Base-by-base conservation (phyloP, 2,329 filamentous ascomycete species). In the Neoscytalidium dimidiatum region DNA sequence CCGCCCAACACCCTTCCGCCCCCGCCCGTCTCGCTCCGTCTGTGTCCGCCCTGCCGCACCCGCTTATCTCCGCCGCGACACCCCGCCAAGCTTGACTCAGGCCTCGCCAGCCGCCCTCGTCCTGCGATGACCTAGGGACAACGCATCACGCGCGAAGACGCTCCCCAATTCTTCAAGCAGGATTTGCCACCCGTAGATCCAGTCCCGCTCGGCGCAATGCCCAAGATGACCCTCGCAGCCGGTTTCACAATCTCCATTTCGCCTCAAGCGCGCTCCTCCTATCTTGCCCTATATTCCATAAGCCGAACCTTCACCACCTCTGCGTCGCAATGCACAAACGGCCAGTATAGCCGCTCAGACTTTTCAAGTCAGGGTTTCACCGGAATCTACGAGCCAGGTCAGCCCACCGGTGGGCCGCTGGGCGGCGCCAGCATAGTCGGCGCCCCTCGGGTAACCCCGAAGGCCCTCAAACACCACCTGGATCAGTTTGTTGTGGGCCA, bases 401-500 rank as follows among this genome's bases (percentile, higher is more conserved):
- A 83, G 60, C 86, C 86, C 3, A 90, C 87, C 17, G 79, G 82
- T 28, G 88, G 88, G 0, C 88, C 88, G n/a, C 76, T 91, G 64
- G 84, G 83, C 41, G 85, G 84, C 66, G 83, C 85, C 9, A 84
- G 84, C 66, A 81, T 82, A 35, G 84, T 86, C 67, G 86, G 86
- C 65, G 82, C 82, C 31, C 84, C 85, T 33, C 82, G 82, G 60
- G 81, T 89, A 62, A 90, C 87, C 9, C 88, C 88, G 7, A 85
- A 83, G 69, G 79, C 82, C 70, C 83, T 99, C 71, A 97, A 98
- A 82, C 88, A 92, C 73, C 91, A 95, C 72, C 88, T 98, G 33
- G 95, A 99, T 75, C 91, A 95, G 74, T 99, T 96, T 75, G 94
- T 99, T 1, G 94, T 99, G 3, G 95, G 94, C 44, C 95, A 99